Evolutionary conservation across 2,329 filamentous ascomycete genomes (phyloP).

Genomic region (Rhinocladiella similis): DNA sequence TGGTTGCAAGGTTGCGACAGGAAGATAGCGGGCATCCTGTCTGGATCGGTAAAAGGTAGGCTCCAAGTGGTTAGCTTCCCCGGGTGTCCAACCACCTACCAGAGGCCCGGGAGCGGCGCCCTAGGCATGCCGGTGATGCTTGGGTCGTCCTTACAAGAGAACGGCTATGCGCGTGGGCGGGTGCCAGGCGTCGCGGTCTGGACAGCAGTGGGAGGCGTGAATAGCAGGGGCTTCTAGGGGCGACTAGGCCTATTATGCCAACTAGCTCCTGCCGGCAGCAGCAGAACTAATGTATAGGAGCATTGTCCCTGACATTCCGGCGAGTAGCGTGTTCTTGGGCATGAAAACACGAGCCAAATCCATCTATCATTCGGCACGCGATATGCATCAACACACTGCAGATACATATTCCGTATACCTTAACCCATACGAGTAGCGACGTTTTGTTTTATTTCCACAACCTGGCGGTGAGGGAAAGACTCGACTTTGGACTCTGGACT

Average conservation of each 20-base stretch:
- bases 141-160: no score
- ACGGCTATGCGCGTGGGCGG: no score
- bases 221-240: no score
- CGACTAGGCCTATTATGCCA: no score
- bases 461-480: background rate
- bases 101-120: no score
- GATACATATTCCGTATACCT: background rate
- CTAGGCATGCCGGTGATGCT: no score
- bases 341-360: background rate
- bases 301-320: slow-evolving; percentile 1
- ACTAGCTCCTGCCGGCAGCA: no score
- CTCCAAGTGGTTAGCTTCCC: background rate
- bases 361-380: no score
- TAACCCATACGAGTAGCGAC: background rate
- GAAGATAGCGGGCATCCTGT: background rate
- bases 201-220: no score
- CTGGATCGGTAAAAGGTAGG: background rate
- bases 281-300: no score
- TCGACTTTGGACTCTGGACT: no score
- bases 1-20: background rate
- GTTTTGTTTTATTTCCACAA: background rate
- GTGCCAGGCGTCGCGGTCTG: no score
- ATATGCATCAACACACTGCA: background rate
- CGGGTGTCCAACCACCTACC: background rate
- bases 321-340: slow-evolving; percentile 20